Evolutionary conservation across 371 early-diverging fungal species (phyloP).

Genomic region (Entomophthora muscae): DNA sequence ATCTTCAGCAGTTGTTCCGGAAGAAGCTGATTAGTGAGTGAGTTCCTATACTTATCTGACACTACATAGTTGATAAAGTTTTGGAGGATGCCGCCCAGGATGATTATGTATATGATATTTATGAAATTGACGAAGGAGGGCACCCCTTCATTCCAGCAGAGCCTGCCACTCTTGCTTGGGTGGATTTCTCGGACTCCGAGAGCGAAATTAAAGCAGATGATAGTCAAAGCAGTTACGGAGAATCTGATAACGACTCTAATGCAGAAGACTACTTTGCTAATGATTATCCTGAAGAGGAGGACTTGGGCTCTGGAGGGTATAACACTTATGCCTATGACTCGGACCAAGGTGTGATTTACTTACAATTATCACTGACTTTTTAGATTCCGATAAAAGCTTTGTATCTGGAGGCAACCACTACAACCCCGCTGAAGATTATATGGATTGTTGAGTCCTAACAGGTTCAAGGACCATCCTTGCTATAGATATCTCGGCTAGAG

Average conservation of each 20-base stretch:
- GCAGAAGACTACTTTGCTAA: background rate
- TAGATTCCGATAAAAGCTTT: background rate
- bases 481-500: no score
- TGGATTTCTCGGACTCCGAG: background rate
- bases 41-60: background rate
- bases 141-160: background rate
- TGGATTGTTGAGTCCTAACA: no score
- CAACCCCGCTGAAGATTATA: no score
- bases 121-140: background rate
- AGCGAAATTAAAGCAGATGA: background rate
- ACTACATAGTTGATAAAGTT: background rate
- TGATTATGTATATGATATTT: background rate
- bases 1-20: background rate
- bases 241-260: background rate
- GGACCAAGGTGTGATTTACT: background rate
- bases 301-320: background rate
- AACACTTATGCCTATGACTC: background rate
- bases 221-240: background rate
- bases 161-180: background rate
- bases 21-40: background rate
- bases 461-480: no score
- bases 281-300: background rate
- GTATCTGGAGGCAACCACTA: no score
- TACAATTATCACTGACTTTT: background rate
- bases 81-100: background rate